Percentiles rank a stretch among this genome's conserved stretches.
Evolutionary conservation across 164 flowering plant species (phyloP).

Genomic region (Vitis vinifera): ASM3070453v1 NC_081816.1:988001-988500

Average conservation of each 20-base stretch:
- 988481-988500: slow-evolving; percentile 98
- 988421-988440: slow-evolving; percentile 98
- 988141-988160: neutral
- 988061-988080: no score
- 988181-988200: neutral
- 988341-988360: slow-evolving; percentile 85
- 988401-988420: slow-evolving; percentile 89
- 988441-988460: slow-evolving; percentile 96
- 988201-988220: slow-evolving; percentile 98
- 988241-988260: slow-evolving; percentile 86
- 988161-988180: neutral
- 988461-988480: slow-evolving; percentile 90
- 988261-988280: slow-evolving; percentile 94
- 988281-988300: slow-evolving; percentile 99
- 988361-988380: slow-evolving; percentile 99
- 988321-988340: slow-evolving; percentile 96
- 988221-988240: slow-evolving; percentile 93
- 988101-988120: no score
- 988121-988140: neutral
- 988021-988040: no score
- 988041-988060: no score
- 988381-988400: slow-evolving; percentile 97
- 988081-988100: no score
- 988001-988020: no score
- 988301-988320: slow-evolving; percentile 99